Evolutionary conservation across 768 basidiomycete genomes (phyloP).

Genomic region (Auricularia cornea): DNA sequence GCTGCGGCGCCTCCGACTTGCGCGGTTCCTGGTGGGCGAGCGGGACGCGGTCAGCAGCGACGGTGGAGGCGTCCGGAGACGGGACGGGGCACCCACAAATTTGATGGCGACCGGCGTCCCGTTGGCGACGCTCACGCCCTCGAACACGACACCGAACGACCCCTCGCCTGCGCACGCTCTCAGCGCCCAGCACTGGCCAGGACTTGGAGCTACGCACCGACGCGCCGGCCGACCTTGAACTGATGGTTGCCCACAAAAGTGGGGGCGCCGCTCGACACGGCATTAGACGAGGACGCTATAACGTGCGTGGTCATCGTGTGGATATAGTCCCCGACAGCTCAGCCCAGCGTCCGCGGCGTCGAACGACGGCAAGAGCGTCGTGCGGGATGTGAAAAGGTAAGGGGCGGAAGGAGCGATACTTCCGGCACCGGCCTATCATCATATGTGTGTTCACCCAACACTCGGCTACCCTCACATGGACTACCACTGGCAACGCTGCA

Average conservation of each 20-base stretch:
- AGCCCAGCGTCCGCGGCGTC: not conserved
- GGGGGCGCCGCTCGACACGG: conserved; percentile 2
- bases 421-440: no score
- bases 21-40: conserved; percentile 72
- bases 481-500: no score
- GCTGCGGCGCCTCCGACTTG: conserved; percentile 96
- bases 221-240: conserved; percentile 5
- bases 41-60: conserved; percentile 6
- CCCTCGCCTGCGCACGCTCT: conserved; percentile 99
- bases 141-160: conserved; percentile 96
- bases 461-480: no score
- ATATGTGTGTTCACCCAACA: no score
- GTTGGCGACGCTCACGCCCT: conserved; percentile 72
- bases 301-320: conserved; percentile 11
- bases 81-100: conserved; percentile 55
- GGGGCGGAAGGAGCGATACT: not conserved
- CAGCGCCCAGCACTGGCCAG: conserved; percentile 35
- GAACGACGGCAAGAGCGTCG: not conserved
- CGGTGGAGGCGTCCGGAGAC: no score
- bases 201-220: not conserved
- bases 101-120: conserved; percentile 86
- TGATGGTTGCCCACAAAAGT: conserved; percentile 7
- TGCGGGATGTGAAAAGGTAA: not conserved
- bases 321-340: not conserved
- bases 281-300: conserved; percentile 8